Evolutionary conservation across 495 filamentous ascomycete species (phyloP).

Genomic region (Trichoderma reesei): DNA sequence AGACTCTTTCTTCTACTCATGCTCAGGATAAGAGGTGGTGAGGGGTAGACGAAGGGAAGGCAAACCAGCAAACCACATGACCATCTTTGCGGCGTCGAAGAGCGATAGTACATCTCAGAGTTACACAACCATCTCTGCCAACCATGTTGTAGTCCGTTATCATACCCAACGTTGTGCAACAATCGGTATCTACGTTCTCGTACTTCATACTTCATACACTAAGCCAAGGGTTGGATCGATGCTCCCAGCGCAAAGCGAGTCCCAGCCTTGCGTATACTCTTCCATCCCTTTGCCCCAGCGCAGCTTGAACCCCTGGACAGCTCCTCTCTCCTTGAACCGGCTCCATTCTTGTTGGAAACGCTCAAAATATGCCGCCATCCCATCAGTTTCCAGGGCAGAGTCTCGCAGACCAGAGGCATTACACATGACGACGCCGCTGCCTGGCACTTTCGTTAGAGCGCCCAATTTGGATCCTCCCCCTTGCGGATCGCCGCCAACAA

Average conservation of each 20-base stretch:
- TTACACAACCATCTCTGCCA: no score
- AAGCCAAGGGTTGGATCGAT: slow-evolving; percentile 33
- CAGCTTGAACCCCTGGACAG: slow-evolving; percentile 26
- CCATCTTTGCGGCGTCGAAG: no score
- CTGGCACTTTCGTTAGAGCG: slow-evolving; percentile 8
- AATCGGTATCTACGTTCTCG: neutral
- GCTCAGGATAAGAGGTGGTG: no score
- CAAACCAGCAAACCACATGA: no score
- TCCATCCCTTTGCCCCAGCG: slow-evolving; percentile 36
- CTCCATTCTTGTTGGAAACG: slow-evolving; percentile 23
- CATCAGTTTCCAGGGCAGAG: slow-evolving; percentile 24
- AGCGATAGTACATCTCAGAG: no score
- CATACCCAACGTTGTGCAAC: no score
- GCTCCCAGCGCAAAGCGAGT: slow-evolving; percentile 29
- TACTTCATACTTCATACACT: slow-evolving; percentile 24
- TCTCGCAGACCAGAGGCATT: slow-evolving; percentile 37
- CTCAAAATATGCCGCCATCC: slow-evolving; percentile 25
- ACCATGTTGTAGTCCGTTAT: no score
- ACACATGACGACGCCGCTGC: slow-evolving; percentile 22
- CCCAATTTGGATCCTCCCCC: slow-evolving; percentile 21
- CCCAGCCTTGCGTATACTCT: slow-evolving; percentile 36
- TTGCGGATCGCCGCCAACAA: slow-evolving; percentile 29
- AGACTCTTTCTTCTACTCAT: no score
- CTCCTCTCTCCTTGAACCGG: slow-evolving; percentile 23
- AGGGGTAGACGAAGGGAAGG: no score